Evolutionary conservation across 768 basidiomycete species (phyloP), one percentile per base, ranked within the genome.

Genomic region (Lyophyllum atratum): DNA sequence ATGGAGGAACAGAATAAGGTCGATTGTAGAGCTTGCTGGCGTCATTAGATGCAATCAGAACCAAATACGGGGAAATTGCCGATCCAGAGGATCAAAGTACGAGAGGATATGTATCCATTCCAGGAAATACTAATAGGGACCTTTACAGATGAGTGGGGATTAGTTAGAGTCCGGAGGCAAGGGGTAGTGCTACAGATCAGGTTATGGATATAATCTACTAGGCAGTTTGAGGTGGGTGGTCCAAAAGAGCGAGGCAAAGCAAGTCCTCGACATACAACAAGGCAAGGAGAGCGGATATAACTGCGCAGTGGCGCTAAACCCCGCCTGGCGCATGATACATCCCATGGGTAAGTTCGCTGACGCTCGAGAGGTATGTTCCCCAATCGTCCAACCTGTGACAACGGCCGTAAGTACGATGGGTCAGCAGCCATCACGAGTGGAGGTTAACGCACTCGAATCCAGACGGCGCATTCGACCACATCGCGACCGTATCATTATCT

Each of bases 401-500:
- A 2, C 7, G 28, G 17, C 37, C 22, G 44, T 40, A 10, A 29
- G 19, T 26, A 37, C 34, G 8, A 14, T 42, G 26, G 3, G 17
- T n/a, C 15, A 10, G 39, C 39, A 39, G 4, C 4, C 11, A 2
- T n/a, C 19, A 40, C 19, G 3, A 40, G n/a, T 6, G 39, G n/a
- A 19, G 47, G 26, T 40, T 33, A 3, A 74, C 86, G 68, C 66
- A 89, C 87, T 85, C 85, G 61, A 86, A 86, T 17, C 83, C 80
- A 11, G 79, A 76, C 1, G 87, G 86, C n/a, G 85, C 84, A 57
- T 74, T 79, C 1, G 84, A 85, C 87, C 88, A 90, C 85, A 89
- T 86, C 25, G 80, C 77, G 47, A 85, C 78, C 39, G 82, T 79
- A 60, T 82, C 81, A 49, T 72, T 72, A 61, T 86, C 79, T 52